A percentile compares a stretch with the other conserved stretches of the same genome.
phyloP scores from a whole-genome alignment of 257 asterid species.

The Plantago ovata region DNA sequence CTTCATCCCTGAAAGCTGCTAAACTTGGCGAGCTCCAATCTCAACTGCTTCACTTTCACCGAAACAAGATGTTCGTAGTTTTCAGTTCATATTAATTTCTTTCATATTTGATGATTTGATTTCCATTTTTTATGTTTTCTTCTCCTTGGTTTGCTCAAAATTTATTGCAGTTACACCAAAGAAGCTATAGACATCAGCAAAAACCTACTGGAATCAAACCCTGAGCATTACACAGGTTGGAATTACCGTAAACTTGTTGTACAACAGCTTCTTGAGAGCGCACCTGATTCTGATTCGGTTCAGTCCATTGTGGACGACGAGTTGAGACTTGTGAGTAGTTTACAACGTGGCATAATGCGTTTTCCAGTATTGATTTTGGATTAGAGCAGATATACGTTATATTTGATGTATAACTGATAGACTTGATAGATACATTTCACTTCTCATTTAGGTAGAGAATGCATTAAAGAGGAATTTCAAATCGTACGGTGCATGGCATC shows the following conservation, averaged over 20 bases:
- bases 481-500: conserved; percentile 99
- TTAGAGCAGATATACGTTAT: neutral
- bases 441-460: conserved; percentile 67
- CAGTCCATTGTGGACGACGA: conserved; percentile 65
- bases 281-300: conserved; percentile 32
- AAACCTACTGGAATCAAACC: conserved; percentile 67
- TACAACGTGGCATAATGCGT: neutral
- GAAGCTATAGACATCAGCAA: conserved; percentile 78
- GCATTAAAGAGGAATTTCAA: conserved; percentile 75
- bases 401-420: conserved; percentile 21
- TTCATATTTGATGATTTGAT: neutral
- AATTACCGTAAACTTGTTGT: conserved; percentile 85
- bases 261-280: conserved; percentile 37
- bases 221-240: conserved; percentile 92
- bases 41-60: conserved; percentile 76
- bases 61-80: conserved; percentile 43
- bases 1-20: conserved; percentile 56
- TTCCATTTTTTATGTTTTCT: neutral
- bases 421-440: conserved; percentile 19
- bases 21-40: conserved; percentile 76
- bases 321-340: conserved; percentile 63
- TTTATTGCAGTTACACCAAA: conserved; percentile 59
- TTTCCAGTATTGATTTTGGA: neutral
- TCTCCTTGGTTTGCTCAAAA: neutral
- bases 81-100: neutral